phyloP scores from a whole-genome alignment of 108 stramenopile genomes.

The Cylindrotheca closterium region DNA sequence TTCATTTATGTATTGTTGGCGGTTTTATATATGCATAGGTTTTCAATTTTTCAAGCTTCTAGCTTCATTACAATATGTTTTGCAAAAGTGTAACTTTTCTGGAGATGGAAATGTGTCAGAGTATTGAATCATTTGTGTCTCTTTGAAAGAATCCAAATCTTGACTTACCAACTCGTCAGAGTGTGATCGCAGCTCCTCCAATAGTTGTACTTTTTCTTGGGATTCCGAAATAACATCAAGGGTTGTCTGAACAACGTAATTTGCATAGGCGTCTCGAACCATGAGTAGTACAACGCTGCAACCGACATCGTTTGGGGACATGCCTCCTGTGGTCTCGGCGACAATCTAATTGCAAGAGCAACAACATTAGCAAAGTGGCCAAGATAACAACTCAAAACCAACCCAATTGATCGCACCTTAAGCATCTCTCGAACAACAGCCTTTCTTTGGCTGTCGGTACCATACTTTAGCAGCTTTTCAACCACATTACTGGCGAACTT shows the following conservation, averaged over 20 bases:
- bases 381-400: no score
- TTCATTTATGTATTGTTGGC: no score
- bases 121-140: background rate
- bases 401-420: no score
- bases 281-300: constrained; percentile 88
- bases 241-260: constrained; percentile 92
- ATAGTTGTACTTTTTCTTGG: constrained; percentile 60
- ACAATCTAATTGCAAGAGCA: constrained; percentile 39
- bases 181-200: constrained; percentile 71
- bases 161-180: constrained; percentile 73
- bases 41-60: background rate
- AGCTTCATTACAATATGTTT: constrained; percentile 87
- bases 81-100: constrained; percentile 87
- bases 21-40: no score
- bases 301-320: constrained; percentile 36
- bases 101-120: background rate
- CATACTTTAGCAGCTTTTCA: constrained; percentile 94
- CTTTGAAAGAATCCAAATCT: background rate
- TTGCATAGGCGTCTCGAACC: constrained; percentile 95
- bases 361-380: background rate
- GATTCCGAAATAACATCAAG: constrained; percentile 82
- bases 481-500: constrained; percentile 98
- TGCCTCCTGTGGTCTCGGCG: constrained; percentile 35
- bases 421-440: constrained; percentile 80
- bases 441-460: constrained; percentile 76